Evolutionary conservation across 306 rosid species (phyloP).

Genomic region (Gastrolobium bilobum): DNA sequence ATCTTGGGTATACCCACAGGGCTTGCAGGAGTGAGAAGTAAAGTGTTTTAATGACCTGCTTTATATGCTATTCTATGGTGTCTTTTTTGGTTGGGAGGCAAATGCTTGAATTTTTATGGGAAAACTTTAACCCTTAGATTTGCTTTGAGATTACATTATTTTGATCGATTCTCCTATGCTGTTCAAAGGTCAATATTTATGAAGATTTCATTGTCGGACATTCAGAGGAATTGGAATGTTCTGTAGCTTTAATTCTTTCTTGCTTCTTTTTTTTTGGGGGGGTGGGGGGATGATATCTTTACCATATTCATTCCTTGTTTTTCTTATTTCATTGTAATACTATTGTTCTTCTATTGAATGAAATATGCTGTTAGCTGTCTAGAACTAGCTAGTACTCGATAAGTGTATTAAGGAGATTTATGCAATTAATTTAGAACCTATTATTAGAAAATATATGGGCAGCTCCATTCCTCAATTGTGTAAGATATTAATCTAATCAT

Average conservation of each 20-base stretch:
- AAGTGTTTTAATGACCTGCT: not conserved
- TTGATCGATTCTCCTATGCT: constrained; percentile 15
- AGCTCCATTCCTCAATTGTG: constrained; percentile 4
- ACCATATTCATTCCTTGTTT: constrained; percentile 24
- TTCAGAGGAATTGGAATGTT: constrained; percentile 8
- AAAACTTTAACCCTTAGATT: not conserved
- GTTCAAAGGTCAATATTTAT: not conserved
- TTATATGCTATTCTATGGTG: not conserved
- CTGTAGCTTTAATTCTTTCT: not conserved
- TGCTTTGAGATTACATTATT: constrained; percentile 25
- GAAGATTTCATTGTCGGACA: not conserved
- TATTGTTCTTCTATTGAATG: constrained; percentile 15
- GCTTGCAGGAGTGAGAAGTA: not conserved
- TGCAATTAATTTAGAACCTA: constrained; percentile 10
- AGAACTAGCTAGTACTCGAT: constrained; percentile 14
- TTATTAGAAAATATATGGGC: constrained; percentile 14
- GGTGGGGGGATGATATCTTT: not conserved
- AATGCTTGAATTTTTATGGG: constrained; percentile 17
- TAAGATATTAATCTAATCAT: constrained; percentile 21
- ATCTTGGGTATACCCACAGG: not conserved
- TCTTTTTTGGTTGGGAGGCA: constrained; percentile 20
- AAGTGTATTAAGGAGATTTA: constrained; percentile 20
- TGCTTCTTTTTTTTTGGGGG: not conserved
- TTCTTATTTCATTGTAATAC: constrained; percentile 17
- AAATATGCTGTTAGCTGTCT: constrained; percentile 13